Conservation (phyloP, 768 basidiomycete genomes). For the Dioszegia crocea region DNA sequence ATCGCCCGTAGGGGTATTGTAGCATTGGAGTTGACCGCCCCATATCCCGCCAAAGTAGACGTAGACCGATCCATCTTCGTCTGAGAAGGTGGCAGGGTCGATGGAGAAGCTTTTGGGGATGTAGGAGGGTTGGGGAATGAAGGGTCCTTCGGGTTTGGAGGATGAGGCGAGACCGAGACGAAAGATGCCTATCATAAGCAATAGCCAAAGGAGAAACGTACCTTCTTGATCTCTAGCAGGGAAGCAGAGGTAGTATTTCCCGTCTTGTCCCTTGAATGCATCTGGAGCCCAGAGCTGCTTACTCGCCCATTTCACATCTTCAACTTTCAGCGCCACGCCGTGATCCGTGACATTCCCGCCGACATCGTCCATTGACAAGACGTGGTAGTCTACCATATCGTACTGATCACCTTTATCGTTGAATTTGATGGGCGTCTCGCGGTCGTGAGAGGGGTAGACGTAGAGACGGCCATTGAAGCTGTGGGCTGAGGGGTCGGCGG, state of each 20-base stretch:
- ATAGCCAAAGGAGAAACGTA: conserved; percentile 4
- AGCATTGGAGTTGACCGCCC: conserved; percentile 34
- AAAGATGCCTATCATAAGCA: conserved; percentile 23
- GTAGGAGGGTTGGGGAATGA: conserved; percentile 20
- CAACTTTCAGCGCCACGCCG: conserved; percentile 20
- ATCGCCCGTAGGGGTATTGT: conserved; percentile 14
- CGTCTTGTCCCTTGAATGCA: conserved; percentile 17
- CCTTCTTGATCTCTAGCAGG: conserved; percentile 30
- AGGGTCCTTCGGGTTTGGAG: conserved; percentile 25
- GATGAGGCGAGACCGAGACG: conserved; percentile 23
- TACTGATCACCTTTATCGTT: conserved; percentile 35
- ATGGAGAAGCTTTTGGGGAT: conserved; percentile 25
- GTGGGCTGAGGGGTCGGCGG: conserved; percentile 34
- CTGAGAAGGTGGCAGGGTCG: conserved; percentile 28
- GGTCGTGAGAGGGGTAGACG: conserved; percentile 30
- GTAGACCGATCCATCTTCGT: conserved; percentile 21
- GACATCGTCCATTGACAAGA: conserved; percentile 23
- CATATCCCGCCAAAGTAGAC: conserved; percentile 35
- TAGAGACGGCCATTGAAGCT: conserved; percentile 26
- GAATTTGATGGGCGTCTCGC: conserved; percentile 24
- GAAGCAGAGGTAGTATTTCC: conserved; percentile 28
- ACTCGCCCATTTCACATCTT: conserved; percentile 25
- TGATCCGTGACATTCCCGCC: conserved; percentile 25
- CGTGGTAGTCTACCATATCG: conserved; percentile 34
- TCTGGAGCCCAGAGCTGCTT: conserved; percentile 37